Evolutionary conservation across 2,329 filamentous ascomycete species (phyloP), one percentile per base, ranked within the genome.

Genomic region (Alternaria brassicae): DNA sequence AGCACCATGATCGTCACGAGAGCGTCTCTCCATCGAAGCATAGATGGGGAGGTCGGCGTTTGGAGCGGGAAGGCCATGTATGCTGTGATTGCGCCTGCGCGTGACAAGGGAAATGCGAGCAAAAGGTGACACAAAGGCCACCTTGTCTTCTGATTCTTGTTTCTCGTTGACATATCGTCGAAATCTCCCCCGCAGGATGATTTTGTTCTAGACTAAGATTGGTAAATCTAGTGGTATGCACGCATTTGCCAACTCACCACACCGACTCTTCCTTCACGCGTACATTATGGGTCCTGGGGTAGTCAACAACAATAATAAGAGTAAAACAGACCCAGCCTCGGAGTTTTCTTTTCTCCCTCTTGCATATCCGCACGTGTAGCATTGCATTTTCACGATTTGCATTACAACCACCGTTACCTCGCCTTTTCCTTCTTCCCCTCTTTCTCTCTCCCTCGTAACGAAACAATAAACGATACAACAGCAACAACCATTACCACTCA

Each of bases 221-320:
- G 30, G 54, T n/a, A 21, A 28, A 45, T 32, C 8, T 47, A 30
- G 44, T 15, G 13, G 30, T 17, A 48, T 48, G 44, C 44, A 48
- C 13, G 44, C 44, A 9, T 36, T 12, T 50, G 48, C 48, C 48
- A 50, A 19, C 48, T 48, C 44, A 48, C 44, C 44, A 48, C 44
- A 48, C 44, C 44, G 44, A 48, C 44, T 48, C 30, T 48, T 47
- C 12, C 21, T 36, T 32, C 42, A 25, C 44, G 28, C 44, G 28
- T 27, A 25, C 21, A 27, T 37, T 41, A 41, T 41, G 39, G 39
- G 21, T 4, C 36, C 36, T 37, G 36, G 36, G 36, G 36, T 37
- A 17, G 21, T 32, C 42, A 32, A 47, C 40, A 32, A 32, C 15
- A 48, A 48, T 17, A 34, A 23, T 36, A 25, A 48, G n/a, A 48